These are phyloP conservation scores for Linnemannia schmuckeri DNA, from an alignment of 192 early-diverging fungal genomes.

Conservation along the genomic window DNA sequence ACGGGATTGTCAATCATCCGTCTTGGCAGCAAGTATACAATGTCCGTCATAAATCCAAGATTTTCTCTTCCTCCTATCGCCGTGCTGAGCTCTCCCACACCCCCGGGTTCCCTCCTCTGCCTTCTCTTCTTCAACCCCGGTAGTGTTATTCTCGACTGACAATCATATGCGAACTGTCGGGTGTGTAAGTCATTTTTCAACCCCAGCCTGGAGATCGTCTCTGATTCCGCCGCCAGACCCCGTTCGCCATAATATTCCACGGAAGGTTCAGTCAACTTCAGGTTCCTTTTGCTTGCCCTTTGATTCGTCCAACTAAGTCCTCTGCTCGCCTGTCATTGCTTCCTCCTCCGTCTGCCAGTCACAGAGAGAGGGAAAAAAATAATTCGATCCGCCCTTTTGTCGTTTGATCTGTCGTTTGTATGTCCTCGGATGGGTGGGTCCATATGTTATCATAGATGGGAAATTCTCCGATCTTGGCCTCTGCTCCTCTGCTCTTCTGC, in stretches of 20 bases:
- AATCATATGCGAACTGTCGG: too few species aligned
- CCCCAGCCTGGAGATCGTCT: constrained; percentile 1
- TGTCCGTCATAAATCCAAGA: background rate
- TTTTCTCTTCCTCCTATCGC: background rate
- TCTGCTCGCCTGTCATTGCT: background rate
- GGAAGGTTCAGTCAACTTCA: background rate
- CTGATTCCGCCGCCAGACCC: background rate
- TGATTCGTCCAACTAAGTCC: background rate
- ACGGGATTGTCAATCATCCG: background rate
- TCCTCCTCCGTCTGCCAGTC: background rate
- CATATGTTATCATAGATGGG: constrained; percentile 1
- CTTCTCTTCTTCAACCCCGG: background rate
- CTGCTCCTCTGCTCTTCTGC: background rate
- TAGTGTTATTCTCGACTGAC: background rate
- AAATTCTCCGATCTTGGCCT: constrained; percentile 14
- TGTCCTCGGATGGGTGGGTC: too few species aligned
- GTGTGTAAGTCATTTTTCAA: background rate
- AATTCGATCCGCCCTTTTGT: constrained; percentile 11
- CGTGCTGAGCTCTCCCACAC: background rate
- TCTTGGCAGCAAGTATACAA: too few species aligned
- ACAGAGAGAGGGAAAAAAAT: background rate
- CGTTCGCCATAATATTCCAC: background rate
- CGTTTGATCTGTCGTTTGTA: background rate
- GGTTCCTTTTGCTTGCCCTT: background rate
- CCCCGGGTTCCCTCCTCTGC: background rate